These are phyloP conservation scores for Suillus alpinus DNA, from an alignment of 768 basidiomycete species.

Conservation along the genomic window DNA sequence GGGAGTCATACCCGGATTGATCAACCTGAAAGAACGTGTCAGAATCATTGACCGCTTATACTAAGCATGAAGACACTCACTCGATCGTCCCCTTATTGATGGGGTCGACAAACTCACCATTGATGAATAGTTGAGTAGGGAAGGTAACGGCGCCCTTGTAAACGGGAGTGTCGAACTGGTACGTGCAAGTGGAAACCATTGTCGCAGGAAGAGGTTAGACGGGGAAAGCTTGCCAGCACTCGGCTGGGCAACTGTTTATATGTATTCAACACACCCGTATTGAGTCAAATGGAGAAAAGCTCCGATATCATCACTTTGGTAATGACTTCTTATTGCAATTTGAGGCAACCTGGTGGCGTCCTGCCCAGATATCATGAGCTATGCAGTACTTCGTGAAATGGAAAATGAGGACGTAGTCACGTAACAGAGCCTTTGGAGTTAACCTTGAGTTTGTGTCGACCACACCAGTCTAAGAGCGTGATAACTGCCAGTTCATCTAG, in stretches of 20 bases:
- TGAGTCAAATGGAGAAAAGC: no score
- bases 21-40: constrained; percentile 36
- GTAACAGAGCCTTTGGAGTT: not conserved
- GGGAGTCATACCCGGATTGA: constrained; percentile 50
- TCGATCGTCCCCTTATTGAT: constrained; percentile 8
- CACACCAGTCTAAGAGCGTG: not conserved
- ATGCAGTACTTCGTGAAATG: not conserved
- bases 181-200: constrained; percentile 36
- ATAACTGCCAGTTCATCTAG: not conserved
- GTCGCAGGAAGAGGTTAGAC: not conserved
- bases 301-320: no score
- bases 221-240: no score
- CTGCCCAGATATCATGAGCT: not conserved
- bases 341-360: not conserved
- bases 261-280: not conserved
- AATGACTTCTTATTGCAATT: not conserved
- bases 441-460: not conserved
- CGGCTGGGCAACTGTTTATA: not conserved
- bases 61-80: not conserved
- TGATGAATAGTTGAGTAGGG: constrained; percentile 68
- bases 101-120: constrained; percentile 35
- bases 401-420: not conserved
- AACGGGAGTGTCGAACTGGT: constrained; percentile 49
- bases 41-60: not conserved
- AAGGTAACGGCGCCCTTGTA: constrained; percentile 53